Percentiles rank a stretch among this genome's conserved stretches.
Evolutionary conservation across 2,329 filamentous ascomycete species (phyloP).

Genomic region (Thermothelomyces thermophilus): DNA sequence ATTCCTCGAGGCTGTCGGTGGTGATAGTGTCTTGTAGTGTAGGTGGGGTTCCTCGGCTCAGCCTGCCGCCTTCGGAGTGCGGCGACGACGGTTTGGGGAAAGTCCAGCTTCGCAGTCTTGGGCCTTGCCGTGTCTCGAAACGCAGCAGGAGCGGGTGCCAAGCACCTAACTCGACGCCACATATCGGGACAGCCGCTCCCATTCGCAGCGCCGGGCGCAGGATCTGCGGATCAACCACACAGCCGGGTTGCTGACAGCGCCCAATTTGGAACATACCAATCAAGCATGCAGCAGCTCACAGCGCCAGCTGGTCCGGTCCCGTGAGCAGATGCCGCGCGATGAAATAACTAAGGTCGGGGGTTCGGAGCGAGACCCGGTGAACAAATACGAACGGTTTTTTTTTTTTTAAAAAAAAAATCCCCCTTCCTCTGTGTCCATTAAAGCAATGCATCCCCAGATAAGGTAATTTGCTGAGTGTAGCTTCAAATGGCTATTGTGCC

Average conservation of each 20-base stretch:
- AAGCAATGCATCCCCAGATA: no score
- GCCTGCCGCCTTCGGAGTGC: no score
- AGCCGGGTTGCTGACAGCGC: constrained; percentile 15
- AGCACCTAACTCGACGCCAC: constrained; percentile 1
- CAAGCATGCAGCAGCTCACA: not conserved
- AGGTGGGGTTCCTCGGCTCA: no score
- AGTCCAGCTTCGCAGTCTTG: constrained; percentile 1
- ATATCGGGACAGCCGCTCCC: not conserved
- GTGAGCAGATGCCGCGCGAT: constrained; percentile 12
- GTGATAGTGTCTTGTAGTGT: no score
- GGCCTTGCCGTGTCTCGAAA: constrained; percentile 1
- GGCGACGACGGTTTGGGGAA: no score
- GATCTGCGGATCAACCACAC: constrained; percentile 24
- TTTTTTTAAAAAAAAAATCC: no score
- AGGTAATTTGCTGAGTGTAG: no score
- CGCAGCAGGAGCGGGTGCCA: constrained; percentile 4
- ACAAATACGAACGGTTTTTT: not conserved
- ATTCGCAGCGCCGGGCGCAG: constrained; percentile 10
- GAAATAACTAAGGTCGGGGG: not conserved
- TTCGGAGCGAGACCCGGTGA: not conserved
- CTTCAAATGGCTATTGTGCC: no score
- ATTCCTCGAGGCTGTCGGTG: no score
- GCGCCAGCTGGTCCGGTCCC: not conserved
- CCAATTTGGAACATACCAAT: constrained; percentile 2
- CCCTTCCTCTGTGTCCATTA: not conserved